Percentiles rank a stretch among this genome's conserved stretches.
phyloP scores from a whole-genome alignment of 2,329 filamentous ascomycete genomes.

The Mariannaea sp. region DNA sequence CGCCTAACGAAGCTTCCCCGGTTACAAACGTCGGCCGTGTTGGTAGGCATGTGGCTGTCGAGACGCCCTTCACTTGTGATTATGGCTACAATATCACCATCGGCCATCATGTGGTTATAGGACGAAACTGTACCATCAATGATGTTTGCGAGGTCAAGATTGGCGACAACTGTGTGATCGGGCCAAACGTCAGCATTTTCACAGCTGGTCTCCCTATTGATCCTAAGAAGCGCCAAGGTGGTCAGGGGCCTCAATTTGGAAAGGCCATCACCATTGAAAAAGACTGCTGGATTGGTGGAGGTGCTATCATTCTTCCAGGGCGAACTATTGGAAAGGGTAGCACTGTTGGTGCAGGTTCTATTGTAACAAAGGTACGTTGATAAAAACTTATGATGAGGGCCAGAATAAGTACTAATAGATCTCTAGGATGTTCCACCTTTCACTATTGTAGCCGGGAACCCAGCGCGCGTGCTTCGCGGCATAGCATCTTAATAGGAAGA shows the following conservation, averaged over 20 bases:
- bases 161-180: constrained; percentile 76
- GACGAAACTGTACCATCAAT: constrained; percentile 80
- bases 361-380: constrained; percentile 73
- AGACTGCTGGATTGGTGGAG: constrained; percentile 82
- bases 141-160: constrained; percentile 86
- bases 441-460: constrained; percentile 72
- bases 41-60: constrained; percentile 77
- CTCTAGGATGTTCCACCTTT: constrained; percentile 66
- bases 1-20: constrained; percentile 58
- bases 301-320: constrained; percentile 77
- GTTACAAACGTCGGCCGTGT: constrained; percentile 64
- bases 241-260: constrained; percentile 72
- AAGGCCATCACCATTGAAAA: constrained; percentile 78
- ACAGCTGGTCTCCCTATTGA: constrained; percentile 76
- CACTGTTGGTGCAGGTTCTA: constrained; percentile 80
- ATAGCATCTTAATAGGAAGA: constrained; percentile 37
- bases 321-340: constrained; percentile 79
- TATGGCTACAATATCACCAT: constrained; percentile 95
- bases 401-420: constrained; percentile 25
- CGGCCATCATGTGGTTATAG: constrained; percentile 82
- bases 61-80: constrained; percentile 88
- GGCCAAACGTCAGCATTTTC: constrained; percentile 85
- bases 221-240: constrained; percentile 73
- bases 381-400: background rate
- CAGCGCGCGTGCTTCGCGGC: constrained; percentile 60